These are phyloP conservation scores for Calamus simplicifolius DNA, from an alignment of 176 grass and related monocot species.

Conservation along the genomic window DNA sequence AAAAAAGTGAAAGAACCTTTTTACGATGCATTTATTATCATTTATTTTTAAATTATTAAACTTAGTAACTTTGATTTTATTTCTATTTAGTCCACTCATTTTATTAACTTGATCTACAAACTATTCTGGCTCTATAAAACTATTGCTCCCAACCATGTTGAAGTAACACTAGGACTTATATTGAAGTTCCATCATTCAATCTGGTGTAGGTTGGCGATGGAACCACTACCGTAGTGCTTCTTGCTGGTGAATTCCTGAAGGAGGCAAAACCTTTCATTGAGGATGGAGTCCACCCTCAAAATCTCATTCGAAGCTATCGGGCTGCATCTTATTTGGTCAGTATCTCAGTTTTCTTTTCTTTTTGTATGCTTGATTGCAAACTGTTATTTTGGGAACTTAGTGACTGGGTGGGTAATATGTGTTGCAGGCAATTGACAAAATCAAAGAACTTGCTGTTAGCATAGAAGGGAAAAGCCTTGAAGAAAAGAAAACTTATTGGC, in stretches of 20 bases:
- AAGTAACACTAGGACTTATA: no score
- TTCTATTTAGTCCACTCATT: no score
- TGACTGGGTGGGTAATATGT: constrained; percentile 1
- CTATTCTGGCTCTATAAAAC: no score
- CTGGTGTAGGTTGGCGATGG: constrained; percentile 80
- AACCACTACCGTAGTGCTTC: constrained; percentile 97
- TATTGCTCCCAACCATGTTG: no score
- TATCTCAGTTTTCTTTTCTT: neutral
- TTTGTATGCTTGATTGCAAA: constrained; percentile 1
- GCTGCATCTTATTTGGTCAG: constrained; percentile 50
- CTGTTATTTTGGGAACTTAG: neutral
- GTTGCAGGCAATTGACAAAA: constrained; percentile 63
- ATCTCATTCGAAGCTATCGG: constrained; percentile 82
- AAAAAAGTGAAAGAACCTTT: no score
- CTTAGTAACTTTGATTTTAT: no score
- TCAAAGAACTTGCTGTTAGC: constrained; percentile 86
- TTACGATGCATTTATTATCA: no score
- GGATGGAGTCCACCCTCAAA: constrained; percentile 89
- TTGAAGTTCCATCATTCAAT: neutral
- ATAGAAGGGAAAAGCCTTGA: constrained; percentile 94
- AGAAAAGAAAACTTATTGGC: constrained; percentile 82
- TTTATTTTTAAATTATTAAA: no score
- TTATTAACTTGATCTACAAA: no score
- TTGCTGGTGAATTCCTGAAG: constrained; percentile 82
- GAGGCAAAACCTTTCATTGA: constrained; percentile 97